Conservation (phyloP, 1,139 yeast genomes). For the Eremothecium cymbalariae region DNA sequence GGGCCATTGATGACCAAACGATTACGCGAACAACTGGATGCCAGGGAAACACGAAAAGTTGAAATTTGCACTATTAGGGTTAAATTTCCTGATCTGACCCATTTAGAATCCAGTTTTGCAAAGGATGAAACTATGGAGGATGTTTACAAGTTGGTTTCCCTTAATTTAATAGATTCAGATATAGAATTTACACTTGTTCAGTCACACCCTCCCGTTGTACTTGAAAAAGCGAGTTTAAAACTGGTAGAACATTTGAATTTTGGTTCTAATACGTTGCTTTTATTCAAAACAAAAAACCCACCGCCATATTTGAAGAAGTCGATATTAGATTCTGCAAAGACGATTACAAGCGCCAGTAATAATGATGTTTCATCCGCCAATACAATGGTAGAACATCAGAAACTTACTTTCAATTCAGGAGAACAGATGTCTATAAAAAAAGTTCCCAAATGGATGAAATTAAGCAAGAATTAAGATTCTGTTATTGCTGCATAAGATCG, state of each 20-base stretch:
- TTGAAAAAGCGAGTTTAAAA: slow-evolving; percentile 21
- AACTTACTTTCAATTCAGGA: slow-evolving; percentile 3
- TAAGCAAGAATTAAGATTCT: slow-evolving; percentile 34
- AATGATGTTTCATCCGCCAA: background rate
- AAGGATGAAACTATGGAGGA: slow-evolving; percentile 33
- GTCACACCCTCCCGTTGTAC: slow-evolving; percentile 40
- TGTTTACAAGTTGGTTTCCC: slow-evolving; percentile 38
- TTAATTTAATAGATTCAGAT: slow-evolving; percentile 22
- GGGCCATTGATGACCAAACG: slow-evolving; percentile 30
- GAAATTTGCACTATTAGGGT: slow-evolving; percentile 38
- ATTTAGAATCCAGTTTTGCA: slow-evolving; percentile 41
- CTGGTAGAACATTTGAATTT: slow-evolving; percentile 25
- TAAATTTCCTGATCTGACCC: slow-evolving; percentile 46
- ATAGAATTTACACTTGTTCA: slow-evolving; percentile 35
- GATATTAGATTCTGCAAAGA: slow-evolving; percentile 19
- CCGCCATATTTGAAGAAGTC: slow-evolving; percentile 30
- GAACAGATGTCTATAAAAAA: slow-evolving; percentile 18
- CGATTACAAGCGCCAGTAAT: background rate
- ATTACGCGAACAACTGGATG: slow-evolving; percentile 27
- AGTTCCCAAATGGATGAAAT: slow-evolving; percentile 35
- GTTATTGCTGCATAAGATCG: too few species aligned
- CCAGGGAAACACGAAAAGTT: slow-evolving; percentile 14
- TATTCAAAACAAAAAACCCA: slow-evolving; percentile 23
- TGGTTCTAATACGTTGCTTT: slow-evolving; percentile 31
- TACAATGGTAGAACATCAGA: slow-evolving; percentile 1